Base-by-base conservation (phyloP, 2,329 filamentous ascomycete genomes). In the Microsporum ferrugineum region DNA sequence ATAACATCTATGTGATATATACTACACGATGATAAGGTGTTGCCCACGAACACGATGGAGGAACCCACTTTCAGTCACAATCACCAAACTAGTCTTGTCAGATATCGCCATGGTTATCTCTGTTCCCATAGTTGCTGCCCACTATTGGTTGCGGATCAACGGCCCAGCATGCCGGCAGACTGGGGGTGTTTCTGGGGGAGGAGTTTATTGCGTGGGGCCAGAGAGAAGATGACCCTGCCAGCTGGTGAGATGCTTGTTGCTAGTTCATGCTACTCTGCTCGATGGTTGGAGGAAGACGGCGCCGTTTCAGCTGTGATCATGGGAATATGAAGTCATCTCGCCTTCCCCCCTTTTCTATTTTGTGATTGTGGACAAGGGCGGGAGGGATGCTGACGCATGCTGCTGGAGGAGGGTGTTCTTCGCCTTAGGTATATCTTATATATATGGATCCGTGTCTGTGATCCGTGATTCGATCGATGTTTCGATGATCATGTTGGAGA, bases 141-240 rank as follows among this genome's bases (percentile, higher is more conserved):
- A 53, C 49, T 34, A 53, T 53, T 53, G 49, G 49, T n/a, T 29
- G 49, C 49, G 49, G 49, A 53, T 53, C 49, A 53, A 12, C 49
- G 49, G 49, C 49, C 27, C 49, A 53, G 27, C 2, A 53, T 53
- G 49, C 49, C 49, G 49, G 29, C 49, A 33, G 49, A 53, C 49
- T 53, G 29, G 49, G 49, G 49, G 27, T 45, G 5, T 31, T 10
- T 49, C 45, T 49, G 45, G 45, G 39, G 39, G 39, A 43, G 39
- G 39, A 47, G 43, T 47, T 47, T 27, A 47, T 53, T 53, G 49
- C 49, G 49, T 53, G 49, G 49, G 49, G 27, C 49, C 3, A n/a
- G 27, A 33, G 23, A 53, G 43, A 10, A 23, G 43, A 23, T 47
- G 10, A 47, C 43, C 43, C 43, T 17, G 43, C 43, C n/a, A 8